These are phyloP conservation scores for Hippophae tibetana DNA, from an alignment of 306 rosid genomes.

Conservation along the genomic window DNA sequence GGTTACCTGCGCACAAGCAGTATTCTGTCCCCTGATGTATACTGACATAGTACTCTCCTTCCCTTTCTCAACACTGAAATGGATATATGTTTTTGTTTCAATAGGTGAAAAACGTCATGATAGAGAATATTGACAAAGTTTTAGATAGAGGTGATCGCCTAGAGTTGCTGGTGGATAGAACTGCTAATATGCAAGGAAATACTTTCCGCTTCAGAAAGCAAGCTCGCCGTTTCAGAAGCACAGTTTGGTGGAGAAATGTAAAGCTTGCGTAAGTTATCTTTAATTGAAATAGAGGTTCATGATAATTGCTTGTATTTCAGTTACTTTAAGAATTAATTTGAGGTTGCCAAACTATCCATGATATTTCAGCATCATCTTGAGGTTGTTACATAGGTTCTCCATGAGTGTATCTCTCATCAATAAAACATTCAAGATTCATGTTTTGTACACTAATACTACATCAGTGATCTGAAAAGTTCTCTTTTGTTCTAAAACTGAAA, in stretches of 20 bases:
- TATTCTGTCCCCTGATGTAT: too few relatives aligned
- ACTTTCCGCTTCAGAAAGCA: constrained; percentile 90
- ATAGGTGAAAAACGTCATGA: constrained; percentile 84
- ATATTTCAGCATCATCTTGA: background rate
- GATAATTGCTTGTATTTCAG: background rate
- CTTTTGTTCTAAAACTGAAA: too few relatives aligned
- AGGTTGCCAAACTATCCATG: background rate
- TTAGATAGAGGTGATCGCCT: constrained; percentile 90
- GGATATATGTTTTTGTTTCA: constrained; percentile 1
- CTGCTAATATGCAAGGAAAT: constrained; percentile 91
- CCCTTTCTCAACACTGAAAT: background rate
- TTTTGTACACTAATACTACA: too few relatives aligned
- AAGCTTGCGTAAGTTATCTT: constrained; percentile 68
- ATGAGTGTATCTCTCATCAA: background rate
- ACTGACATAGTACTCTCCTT: too few relatives aligned
- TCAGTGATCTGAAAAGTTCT: too few relatives aligned
- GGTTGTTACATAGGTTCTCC: background rate
- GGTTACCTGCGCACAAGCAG: background rate
- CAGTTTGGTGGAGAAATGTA: constrained; percentile 98
- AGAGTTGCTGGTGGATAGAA: constrained; percentile 92
- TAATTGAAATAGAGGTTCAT: background rate
- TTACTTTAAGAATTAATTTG: background rate
- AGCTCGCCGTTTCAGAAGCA: constrained; percentile 87
- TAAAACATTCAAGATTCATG: background rate
- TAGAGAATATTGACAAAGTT: constrained; percentile 95